Evolutionary conservation across 2,329 filamentous ascomycete genomes (phyloP).

Genomic region (Capronia americana): DNA sequence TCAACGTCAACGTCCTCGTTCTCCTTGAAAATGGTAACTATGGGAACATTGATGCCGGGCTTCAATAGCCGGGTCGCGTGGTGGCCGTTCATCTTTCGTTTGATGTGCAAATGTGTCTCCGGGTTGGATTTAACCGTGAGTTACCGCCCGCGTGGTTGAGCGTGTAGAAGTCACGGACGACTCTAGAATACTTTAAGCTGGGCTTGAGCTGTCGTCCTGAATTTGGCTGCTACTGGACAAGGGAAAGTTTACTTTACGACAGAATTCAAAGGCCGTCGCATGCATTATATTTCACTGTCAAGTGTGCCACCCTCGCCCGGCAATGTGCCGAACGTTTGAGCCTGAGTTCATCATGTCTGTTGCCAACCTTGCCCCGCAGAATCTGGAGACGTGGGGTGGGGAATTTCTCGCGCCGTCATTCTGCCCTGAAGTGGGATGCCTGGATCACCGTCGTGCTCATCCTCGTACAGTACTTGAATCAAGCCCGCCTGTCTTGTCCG

Average conservation of each 20-base stretch:
- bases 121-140: neutral
- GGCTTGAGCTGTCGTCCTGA: neutral
- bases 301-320: slow-evolving; percentile 25
- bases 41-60: slow-evolving; percentile 72
- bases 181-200: neutral
- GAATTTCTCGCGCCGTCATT: neutral
- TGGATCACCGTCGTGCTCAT: neutral
- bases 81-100: slow-evolving; percentile 35
- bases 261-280: slow-evolving; percentile 6
- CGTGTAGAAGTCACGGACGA: neutral
- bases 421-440: neutral
- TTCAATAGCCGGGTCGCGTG: slow-evolving; percentile 28
- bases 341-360: slow-evolving; percentile 5
- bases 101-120: neutral
- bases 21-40: slow-evolving; percentile 73
- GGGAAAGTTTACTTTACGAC: neutral
- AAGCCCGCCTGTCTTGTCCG: neutral
- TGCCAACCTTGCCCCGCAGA: slow-evolving; percentile 8
- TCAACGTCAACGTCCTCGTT: slow-evolving; percentile 70
- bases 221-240: neutral
- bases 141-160: neutral
- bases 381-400: slow-evolving; percentile 29
- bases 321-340: slow-evolving; percentile 26
- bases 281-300: slow-evolving; percentile 15
- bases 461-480: neutral